phyloP scores from a whole-genome alignment of 2,329 filamentous ascomycete genomes.

The Exophiala calicioides region DNA sequence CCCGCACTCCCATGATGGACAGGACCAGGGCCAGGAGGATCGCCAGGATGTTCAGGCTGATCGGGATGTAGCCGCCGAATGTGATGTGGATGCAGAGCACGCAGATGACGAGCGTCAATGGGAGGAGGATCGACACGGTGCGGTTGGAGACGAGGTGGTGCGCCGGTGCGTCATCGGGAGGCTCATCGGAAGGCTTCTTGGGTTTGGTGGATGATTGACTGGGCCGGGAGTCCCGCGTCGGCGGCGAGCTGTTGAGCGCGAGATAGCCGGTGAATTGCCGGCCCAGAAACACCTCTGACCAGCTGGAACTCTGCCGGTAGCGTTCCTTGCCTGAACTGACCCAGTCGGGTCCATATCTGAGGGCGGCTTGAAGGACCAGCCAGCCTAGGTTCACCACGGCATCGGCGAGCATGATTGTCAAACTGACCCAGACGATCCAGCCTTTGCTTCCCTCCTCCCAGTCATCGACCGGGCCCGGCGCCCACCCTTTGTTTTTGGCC shows the following conservation, averaged over 20 bases:
- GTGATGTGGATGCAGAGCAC: constrained; percentile 77
- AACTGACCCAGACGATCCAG: constrained; percentile 96
- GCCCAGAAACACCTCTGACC: constrained; percentile 26
- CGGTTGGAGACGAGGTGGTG: constrained; percentile 76
- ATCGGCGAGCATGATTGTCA: constrained; percentile 96
- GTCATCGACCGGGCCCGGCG: constrained; percentile 78
- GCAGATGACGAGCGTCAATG: constrained; percentile 76
- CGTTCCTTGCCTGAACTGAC: constrained; percentile 25
- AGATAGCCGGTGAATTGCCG: constrained; percentile 18
- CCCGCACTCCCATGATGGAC: constrained; percentile 65
- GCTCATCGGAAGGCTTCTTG: constrained; percentile 37
- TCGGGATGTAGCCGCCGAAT: constrained; percentile 79
- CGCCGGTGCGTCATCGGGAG: constrained; percentile 75
- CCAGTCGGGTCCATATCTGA: constrained; percentile 49
- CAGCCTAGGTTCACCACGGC: constrained; percentile 84
- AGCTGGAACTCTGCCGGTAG: constrained; percentile 22
- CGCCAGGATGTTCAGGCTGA: constrained; percentile 72
- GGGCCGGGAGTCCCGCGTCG: not conserved
- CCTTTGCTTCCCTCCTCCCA: constrained; percentile 95
- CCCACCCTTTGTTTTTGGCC: constrained; percentile 84
- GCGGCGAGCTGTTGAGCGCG: constrained; percentile 8
- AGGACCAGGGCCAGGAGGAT: constrained; percentile 78
- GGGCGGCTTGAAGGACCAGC: constrained; percentile 66
- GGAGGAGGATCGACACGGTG: constrained; percentile 72
- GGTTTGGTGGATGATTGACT: too few relatives aligned